Evolutionary conservation across 305 asterid species (phyloP).

Genomic region (Withania somnifera): DNA sequence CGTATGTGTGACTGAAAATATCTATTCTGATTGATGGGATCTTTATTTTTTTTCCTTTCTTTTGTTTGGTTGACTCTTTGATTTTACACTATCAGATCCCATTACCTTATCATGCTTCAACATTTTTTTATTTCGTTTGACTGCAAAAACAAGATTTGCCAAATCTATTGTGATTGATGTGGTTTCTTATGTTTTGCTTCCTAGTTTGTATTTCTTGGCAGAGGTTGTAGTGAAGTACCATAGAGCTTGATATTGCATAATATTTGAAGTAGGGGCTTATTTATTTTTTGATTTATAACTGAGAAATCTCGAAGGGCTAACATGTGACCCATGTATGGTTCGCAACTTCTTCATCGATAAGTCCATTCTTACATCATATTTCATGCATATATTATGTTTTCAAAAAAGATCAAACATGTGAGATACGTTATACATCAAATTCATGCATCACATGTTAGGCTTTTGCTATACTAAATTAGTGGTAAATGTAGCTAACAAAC

Average conservation of each 20-base stretch:
- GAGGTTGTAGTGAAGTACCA: not conserved
- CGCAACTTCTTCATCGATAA: not conserved
- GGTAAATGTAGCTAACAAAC: too few relatives aligned
- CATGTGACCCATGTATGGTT: not conserved
- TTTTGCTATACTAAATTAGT: not conserved
- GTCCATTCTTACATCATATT: not conserved
- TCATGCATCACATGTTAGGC: not conserved
- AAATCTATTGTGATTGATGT: not conserved
- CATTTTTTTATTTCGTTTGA: not conserved
- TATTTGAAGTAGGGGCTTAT: not conserved
- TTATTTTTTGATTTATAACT: not conserved
- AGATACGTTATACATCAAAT: not conserved
- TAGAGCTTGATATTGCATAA: not conserved
- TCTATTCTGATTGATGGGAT: slow-evolving; percentile 5
- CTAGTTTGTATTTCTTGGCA: not conserved
- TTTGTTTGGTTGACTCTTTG: slow-evolving; percentile 11
- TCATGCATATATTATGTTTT: not conserved
- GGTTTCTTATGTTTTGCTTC: not conserved
- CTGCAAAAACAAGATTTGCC: not conserved
- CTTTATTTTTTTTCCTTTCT: not conserved
- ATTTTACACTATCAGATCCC: not conserved
- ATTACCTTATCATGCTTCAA: not conserved
- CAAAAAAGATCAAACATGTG: not conserved
- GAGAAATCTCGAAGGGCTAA: not conserved
- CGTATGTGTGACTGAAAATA: too few relatives aligned